Evolutionary conservation across 169 alveolate species (phyloP), one percentile per base, ranked within the genome.

Genomic region (Eimeria acervulina): DNA sequence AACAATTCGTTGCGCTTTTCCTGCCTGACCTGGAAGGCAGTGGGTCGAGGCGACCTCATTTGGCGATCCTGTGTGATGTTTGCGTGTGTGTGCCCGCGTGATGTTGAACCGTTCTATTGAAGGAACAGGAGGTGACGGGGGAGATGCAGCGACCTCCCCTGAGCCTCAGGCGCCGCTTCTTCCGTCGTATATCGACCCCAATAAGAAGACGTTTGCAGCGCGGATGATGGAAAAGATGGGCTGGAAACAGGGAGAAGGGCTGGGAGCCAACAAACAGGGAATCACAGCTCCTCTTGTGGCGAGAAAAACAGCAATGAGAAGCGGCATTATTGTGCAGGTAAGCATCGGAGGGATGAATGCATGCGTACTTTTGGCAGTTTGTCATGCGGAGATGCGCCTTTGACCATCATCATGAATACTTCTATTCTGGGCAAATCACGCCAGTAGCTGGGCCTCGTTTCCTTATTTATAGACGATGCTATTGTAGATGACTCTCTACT

Each of bases 221-320:
- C 96, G 98, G 55, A 96, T 98, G 98, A 97, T 98, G 99, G 98
- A 98, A 96, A 98, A 98, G 94, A 97, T 98, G 98, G 99, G 99
- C 21, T 98, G 99, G 99, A 98, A 98, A 93, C 98, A 97, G 88
- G 99, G 99, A 15, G 98, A 97, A 84, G 99, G 99, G 3, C 94
- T 98, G 93, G 99, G 99, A 38, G 97, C 96, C 85, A 96, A 98
- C 72, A 98, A 97, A 47, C 99, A 98, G 93, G 99, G 99, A 12
- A 98, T 98, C 36, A 97, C 96, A 21, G 98, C 98, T 12, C 98
- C 98, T 33, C 96, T 98, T 61, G 97, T 98, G 31, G 98, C 98
- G 47, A 96, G 97, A 59, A 97, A 97, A 90, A 96, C 96, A 17
- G 98, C 97, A 84, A 98, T 97, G 96, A 93, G 98, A 87, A 97